phyloP scores from a whole-genome alignment of 345 rosid genomes.

The Atalantia buxifolia region DNA sequence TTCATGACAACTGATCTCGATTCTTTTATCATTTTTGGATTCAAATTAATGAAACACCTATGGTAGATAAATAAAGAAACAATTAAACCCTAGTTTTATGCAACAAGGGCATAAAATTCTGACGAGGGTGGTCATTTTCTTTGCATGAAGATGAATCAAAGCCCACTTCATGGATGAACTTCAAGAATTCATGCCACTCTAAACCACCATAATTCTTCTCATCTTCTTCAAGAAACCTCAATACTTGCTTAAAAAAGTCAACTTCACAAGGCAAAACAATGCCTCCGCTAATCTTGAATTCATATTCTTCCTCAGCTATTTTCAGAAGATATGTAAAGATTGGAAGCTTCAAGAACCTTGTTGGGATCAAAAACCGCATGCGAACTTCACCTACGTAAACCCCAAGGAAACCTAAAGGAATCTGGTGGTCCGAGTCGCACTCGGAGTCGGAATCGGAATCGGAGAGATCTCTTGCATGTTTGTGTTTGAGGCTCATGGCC shows the following conservation, averaged over 20 bases:
- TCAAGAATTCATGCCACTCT: slow-evolving; percentile 9
- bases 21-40: too few relatives aligned
- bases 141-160: slow-evolving; percentile 11
- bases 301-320: slow-evolving; percentile 18
- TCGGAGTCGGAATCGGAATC: not conserved
- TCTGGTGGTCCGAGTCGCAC: not conserved
- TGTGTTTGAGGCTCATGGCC: not conserved
- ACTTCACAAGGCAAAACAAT: slow-evolving; percentile 21
- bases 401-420: slow-evolving; percentile 9
- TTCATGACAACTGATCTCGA: too few relatives aligned
- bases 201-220: slow-evolving; percentile 17
- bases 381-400: slow-evolving; percentile 14
- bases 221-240: slow-evolving; percentile 10
- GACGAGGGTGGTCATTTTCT: not conserved
- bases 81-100: not conserved
- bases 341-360: slow-evolving; percentile 16
- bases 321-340: slow-evolving; percentile 14
- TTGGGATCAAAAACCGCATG: slow-evolving; percentile 13
- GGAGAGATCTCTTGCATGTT: not conserved
- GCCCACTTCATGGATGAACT: not conserved
- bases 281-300: slow-evolving; percentile 20
- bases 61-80: too few relatives aligned
- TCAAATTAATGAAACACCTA: too few relatives aligned
- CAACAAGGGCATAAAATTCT: not conserved
- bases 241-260: slow-evolving; percentile 8